Base-by-base conservation (phyloP, 2,329 filamentous ascomycete species). In the Paramyrothecium sp. region DNA sequence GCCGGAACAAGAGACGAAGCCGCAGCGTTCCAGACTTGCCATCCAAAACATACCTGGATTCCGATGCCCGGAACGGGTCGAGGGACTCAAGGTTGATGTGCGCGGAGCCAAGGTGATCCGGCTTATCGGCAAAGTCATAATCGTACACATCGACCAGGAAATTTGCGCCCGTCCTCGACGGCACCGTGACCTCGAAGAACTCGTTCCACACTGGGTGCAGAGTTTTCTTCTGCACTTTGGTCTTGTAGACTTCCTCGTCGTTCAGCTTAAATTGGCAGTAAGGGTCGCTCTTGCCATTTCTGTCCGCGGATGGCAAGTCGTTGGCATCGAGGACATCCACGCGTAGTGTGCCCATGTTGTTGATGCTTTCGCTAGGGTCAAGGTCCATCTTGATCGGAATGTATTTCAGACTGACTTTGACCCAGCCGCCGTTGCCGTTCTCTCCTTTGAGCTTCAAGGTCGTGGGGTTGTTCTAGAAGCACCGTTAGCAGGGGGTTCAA, bases 51-150 rank as follows among this genome's bases (percentile, higher is more conserved):
- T 96, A 84, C 12, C 80, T 86, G 33, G 92, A 81, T 70, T 96
- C 92, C 65, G 90, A 86, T 12, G 87, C 84, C 69, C 84, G 84
- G 80, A 98, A 97, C 0, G 95, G 95, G 65, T 97, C 92, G 8
- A 99, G 81, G 33, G 87, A 75, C 53, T 89, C 86, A 17, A 99
- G 82, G 65, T 91, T 87, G 68, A 99, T 91, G 4, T 79, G 76
- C 1, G 91, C 82, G 58, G 81, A 83, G 49, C 95, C 95, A n/a
- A 99, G 78, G 71, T 89, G 90, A 73, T 99, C 95, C 1, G 93
- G 92, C 74, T 93, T 94, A 72, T 96, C 92, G 51, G 91, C 94
- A 78, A 98, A 96, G 72, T 99, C 95, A 85, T 94, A 99, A 70
- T 99, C 95, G 71, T 89, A 96, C 2, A 98, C 88, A 56, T 91